A percentile compares a stretch with the other conserved stretches of the same genome.
Conservation (phyloP, 2,329 filamentous ascomycete species). For the Penicillium concentricum region DNA sequence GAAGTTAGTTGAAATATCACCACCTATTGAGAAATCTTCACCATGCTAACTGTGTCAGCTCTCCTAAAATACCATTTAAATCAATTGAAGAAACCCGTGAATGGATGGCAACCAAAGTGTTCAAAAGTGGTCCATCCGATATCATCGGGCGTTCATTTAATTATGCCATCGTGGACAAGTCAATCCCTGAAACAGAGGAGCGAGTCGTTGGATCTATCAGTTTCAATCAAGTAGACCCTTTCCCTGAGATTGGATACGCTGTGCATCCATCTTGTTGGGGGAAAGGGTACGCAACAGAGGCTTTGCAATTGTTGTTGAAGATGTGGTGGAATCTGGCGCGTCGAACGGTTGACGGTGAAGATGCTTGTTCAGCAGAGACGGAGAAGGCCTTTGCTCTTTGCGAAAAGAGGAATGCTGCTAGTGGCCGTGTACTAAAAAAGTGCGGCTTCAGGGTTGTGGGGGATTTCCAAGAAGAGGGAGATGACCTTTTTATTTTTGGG, state of each 20-base stretch:
- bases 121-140: constrained; percentile 16
- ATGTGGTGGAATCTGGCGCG: constrained; percentile 27
- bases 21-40: not conserved
- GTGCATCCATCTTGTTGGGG: constrained; percentile 26
- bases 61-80: constrained; percentile 23
- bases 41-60: constrained; percentile 11
- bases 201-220: constrained; percentile 24
- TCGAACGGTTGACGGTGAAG: not conserved
- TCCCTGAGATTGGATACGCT: constrained; percentile 28
- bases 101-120: constrained; percentile 26
- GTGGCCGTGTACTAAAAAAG: constrained; percentile 22
- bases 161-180: constrained; percentile 23
- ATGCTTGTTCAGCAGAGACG: not conserved
- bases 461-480: constrained; percentile 6
- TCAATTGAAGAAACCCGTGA: constrained; percentile 23
- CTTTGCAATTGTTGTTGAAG: constrained; percentile 21
- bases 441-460: constrained; percentile 19
- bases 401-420: constrained; percentile 19
- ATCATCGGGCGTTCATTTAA: constrained; percentile 23
- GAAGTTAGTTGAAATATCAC: constrained; percentile 16
- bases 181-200: constrained; percentile 6
- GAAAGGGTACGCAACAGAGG: constrained; percentile 30
- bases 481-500: constrained; percentile 17
- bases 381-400: constrained; percentile 24
- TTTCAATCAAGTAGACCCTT: constrained; percentile 20